Evolutionary conservation across 257 asterid genomes (phyloP), one percentile per base, ranked within the genome.

Genomic region (Plantago elongata): DNA sequence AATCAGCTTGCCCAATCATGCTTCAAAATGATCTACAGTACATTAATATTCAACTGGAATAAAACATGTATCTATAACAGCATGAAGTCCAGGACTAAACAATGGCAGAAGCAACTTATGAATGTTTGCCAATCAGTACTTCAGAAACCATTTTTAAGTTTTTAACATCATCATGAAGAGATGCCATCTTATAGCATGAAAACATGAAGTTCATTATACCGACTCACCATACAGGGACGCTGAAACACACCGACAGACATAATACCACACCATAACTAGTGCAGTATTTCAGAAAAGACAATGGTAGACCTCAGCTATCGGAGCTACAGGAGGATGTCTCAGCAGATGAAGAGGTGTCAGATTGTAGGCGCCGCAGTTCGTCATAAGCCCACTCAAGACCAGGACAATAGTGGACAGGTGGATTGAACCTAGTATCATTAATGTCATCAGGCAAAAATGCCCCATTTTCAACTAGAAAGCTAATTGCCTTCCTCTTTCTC

Each of bases 341-440:
- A 3, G 85, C 77, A 61, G 96, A 86, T 3, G 95, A 81, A 51
- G 83, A 81, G 65, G 57, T 78, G 65, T 83, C 95, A 16, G 68
- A 66, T 69, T 78, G 96, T 15, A 88, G 74, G 51, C 85, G 93
- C 73, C 69, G 84, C 84, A 84, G 57, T 74, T 92, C 97, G 54
- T 89, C 99, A 37, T 92, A 92, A 45, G 97, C 99, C 95, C 95
- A 89, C 61, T 92, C 99, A 58, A 92, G 99, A 48, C 97, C 97
- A 9, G 93, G 93, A 47, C 99, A 89, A 73, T 92, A 92, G 71
- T 92, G 99, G 71, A 84, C 78, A 14, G 99, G 97, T 16, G 99
- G 99, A 73, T 92, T 92, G 84, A 92, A 92, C 84, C 99, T 83
- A 27, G 99, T 78, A 61, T 92, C 97, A 11, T 79, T 72, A 57